Evolutionary conservation across 768 basidiomycete genomes (phyloP).

Genomic region (Suillus placidus): DNA sequence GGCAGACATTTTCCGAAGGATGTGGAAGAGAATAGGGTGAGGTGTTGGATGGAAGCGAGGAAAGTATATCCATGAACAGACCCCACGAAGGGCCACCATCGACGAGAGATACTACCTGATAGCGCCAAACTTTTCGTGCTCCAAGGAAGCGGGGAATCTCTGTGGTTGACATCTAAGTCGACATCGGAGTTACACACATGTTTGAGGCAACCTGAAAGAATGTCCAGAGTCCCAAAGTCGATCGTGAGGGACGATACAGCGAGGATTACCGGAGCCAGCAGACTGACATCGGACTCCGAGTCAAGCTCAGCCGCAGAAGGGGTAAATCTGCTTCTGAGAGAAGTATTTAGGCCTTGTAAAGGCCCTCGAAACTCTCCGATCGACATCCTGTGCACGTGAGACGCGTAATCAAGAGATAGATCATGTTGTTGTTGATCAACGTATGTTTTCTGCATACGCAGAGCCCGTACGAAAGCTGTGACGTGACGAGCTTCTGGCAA

Average conservation of each 20-base stretch:
- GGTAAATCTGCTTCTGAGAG: conserved; percentile 1
- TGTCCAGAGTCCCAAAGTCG: conserved; percentile 30
- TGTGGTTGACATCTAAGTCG: neutral
- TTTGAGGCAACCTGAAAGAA: conserved; percentile 37
- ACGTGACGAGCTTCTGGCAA: neutral
- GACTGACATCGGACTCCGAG: conserved; percentile 23
- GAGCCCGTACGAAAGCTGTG: conserved; percentile 31
- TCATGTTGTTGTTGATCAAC: conserved; percentile 18
- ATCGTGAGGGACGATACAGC: conserved; percentile 30
- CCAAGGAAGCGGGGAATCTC: conserved; percentile 31
- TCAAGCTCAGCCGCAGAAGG: neutral
- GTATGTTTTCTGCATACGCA: conserved; percentile 31
- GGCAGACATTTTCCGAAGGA: neutral
- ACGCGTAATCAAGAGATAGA: conserved; percentile 37
- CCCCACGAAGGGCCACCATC: conserved; percentile 38
- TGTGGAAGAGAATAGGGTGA: conserved; percentile 30
- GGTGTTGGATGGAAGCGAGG: conserved; percentile 40
- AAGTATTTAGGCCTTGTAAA: conserved; percentile 19
- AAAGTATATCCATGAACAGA: conserved; percentile 35
- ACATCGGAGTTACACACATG: conserved; percentile 1
- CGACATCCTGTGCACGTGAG: conserved; percentile 39
- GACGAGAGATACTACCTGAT: conserved; percentile 25
- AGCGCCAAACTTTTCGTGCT: conserved; percentile 29
- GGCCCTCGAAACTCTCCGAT: conserved; percentile 23
- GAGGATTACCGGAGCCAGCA: conserved; percentile 13